These are phyloP conservation scores for Nyssa sinensis DNA, from an alignment of 148 eudicot species.

Conservation along the genomic window DNA sequence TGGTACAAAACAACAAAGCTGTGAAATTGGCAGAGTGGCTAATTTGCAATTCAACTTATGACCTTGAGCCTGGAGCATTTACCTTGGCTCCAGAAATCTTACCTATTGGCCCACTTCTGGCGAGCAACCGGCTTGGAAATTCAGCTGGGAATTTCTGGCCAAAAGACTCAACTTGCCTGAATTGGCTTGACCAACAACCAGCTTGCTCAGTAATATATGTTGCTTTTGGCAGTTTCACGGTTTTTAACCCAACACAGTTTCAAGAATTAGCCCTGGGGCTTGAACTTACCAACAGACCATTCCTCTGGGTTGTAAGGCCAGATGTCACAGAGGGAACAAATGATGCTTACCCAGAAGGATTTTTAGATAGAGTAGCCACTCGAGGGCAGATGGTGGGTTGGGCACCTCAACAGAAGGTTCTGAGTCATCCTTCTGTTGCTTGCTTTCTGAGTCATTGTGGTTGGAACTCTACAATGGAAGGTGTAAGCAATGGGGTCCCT, in stretches of 20 bases:
- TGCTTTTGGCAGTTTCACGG: slow-evolving; percentile 18
- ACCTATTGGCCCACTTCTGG: slow-evolving; percentile 27
- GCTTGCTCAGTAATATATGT: slow-evolving; percentile 10
- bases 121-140: slow-evolving; percentile 13
- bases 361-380: slow-evolving; percentile 9
- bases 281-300: slow-evolving; percentile 12
- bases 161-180: slow-evolving; percentile 21
- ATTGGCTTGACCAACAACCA: slow-evolving; percentile 18
- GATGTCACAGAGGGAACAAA: slow-evolving; percentile 1
- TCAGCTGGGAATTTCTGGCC: slow-evolving; percentile 17
- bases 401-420: slow-evolving; percentile 21
- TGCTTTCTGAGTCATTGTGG: slow-evolving; percentile 26
- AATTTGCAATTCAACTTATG: slow-evolving; percentile 20
- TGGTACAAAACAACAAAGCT: background rate
- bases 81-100: slow-evolving; percentile 13
- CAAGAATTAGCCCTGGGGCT: slow-evolving; percentile 19
- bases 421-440: slow-evolving; percentile 18
- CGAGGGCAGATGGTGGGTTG: slow-evolving; percentile 13
- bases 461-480: slow-evolving; percentile 24
- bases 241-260: slow-evolving; percentile 16
- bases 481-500: slow-evolving; percentile 23
- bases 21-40: slow-evolving; percentile 8
- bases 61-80: slow-evolving; percentile 22
- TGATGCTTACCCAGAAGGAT: slow-evolving; percentile 13
- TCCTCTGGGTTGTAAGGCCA: slow-evolving; percentile 20